Evolutionary conservation across 179 eudicot species (phyloP).

Genomic region (Silene noctiflora): DNA sequence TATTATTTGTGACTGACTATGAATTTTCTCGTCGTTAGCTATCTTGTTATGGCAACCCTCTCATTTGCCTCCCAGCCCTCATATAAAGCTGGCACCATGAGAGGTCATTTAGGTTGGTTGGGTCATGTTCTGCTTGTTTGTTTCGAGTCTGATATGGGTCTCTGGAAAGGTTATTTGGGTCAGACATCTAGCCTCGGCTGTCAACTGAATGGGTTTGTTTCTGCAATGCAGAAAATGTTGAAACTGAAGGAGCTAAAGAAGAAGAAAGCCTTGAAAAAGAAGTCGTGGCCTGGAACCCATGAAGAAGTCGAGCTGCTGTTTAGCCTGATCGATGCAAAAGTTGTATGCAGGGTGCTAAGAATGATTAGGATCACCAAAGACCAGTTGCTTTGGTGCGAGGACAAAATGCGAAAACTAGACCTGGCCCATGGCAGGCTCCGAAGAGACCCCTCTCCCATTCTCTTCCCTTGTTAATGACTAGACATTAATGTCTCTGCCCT

Average conservation of each 20-base stretch:
- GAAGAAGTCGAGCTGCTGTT: conserved; percentile 72
- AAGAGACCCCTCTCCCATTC: conserved; percentile 79
- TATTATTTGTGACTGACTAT: background rate
- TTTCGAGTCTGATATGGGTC: background rate
- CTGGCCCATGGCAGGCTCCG: conserved; percentile 61
- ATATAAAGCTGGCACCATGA: background rate
- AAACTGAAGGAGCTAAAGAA: conserved; percentile 79
- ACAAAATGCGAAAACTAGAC: conserved; percentile 67
- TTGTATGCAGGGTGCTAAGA: conserved; percentile 58
- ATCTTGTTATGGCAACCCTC: background rate
- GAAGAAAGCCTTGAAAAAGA: conserved; percentile 75
- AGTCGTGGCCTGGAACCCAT: conserved; percentile 63
- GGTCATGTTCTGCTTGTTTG: no score
- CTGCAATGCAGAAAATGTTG: conserved; percentile 56
- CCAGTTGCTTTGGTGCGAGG: conserved; percentile 92
- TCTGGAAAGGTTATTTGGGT: background rate
- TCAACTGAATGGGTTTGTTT: background rate
- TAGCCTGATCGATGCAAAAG: conserved; percentile 65
- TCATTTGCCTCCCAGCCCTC: background rate
- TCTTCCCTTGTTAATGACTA: conserved; percentile 60
- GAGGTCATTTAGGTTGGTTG: background rate
- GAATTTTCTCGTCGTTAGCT: background rate
- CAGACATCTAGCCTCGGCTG: background rate
- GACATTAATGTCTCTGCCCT: background rate
- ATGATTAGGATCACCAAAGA: conserved; percentile 71